phyloP scores from a whole-genome alignment of 345 rosid species.

The Cochlearia excelsa region DNA sequence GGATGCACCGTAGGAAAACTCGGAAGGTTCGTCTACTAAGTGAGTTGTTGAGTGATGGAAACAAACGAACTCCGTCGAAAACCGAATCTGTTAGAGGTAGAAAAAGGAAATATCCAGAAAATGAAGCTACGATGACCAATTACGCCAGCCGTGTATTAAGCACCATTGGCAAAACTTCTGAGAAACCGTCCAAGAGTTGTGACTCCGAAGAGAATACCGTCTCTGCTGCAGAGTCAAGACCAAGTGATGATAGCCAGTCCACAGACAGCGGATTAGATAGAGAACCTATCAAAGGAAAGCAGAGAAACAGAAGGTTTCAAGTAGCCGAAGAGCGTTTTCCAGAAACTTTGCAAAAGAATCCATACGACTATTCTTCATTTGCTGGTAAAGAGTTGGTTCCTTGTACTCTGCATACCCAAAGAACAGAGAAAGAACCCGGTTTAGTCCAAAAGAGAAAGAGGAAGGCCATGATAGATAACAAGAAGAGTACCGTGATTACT shows the following conservation, averaged over 20 bases:
- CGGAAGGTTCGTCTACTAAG: slow-evolving; percentile 65
- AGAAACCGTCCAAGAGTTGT: slow-evolving; percentile 30
- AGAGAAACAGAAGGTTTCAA: slow-evolving; percentile 43
- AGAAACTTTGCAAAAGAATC: slow-evolving; percentile 28
- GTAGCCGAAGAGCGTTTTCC: slow-evolving; percentile 32
- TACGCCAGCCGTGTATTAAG: slow-evolving; percentile 24
- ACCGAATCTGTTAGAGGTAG: slow-evolving; percentile 35
- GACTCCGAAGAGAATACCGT: slow-evolving; percentile 40
- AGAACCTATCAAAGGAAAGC: slow-evolving; percentile 38
- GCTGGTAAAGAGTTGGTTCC: slow-evolving; percentile 36
- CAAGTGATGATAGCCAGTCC: slow-evolving; percentile 36
- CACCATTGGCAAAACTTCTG: slow-evolving; percentile 15
- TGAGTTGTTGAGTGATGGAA: slow-evolving; percentile 51
- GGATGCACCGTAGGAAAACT: slow-evolving; percentile 52
- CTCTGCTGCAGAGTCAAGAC: slow-evolving; percentile 33
- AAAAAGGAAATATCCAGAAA: slow-evolving; percentile 52
- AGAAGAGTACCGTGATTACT: slow-evolving; percentile 33
- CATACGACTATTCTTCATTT: slow-evolving; percentile 32
- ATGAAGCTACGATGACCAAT: slow-evolving; percentile 44
- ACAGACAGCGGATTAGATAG: slow-evolving; percentile 35
- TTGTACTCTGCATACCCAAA: slow-evolving; percentile 40
- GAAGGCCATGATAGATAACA: slow-evolving; percentile 39
- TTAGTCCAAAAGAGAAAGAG: slow-evolving; percentile 49
- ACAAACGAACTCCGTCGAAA: slow-evolving; percentile 33
- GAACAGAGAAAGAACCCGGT: slow-evolving; percentile 40